Base-by-base conservation (phyloP, 2,329 filamentous ascomycete species). In the Botryotinia narcissicola region DNA sequence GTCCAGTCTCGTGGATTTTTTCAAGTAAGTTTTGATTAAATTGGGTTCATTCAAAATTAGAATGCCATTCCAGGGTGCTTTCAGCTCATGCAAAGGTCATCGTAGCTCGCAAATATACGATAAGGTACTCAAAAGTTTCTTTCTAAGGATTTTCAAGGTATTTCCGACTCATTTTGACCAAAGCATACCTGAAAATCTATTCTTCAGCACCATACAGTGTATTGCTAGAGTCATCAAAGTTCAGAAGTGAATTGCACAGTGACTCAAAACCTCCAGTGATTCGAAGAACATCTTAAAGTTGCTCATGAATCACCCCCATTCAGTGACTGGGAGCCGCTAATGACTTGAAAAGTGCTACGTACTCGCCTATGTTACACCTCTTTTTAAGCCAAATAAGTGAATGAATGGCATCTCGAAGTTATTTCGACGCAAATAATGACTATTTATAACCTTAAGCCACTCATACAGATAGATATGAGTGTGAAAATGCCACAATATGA, bases 211-310 rank as follows among this genome's bases (percentile, higher is more conserved):
- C 14, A 54, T 67, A 35, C 2, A 12, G 9, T 54, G 2, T 40
- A 42, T 14, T 54, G 2, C 0, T 2, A 29, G 25, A 1, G 35
- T 8, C 3, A 22, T 29, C 16, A 5, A 42, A n/a, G 4, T 1
- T 54, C 9, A 5, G 35, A 25, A 54, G 29, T 10, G 20, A 4
- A 9, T 14, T 0, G 1, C 25, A 57, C 1, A 22, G 35, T 57
- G 35, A 57, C 18, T 42, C 0, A 16, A 68, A 42, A 1, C 1
- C 4, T 25, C 25, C 14, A 42, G 42, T 57, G 35, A 42, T 10
- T 42, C 16, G 22, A 29, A 57, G 29, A 57, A 25, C 29, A 3
- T 10, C 54, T 3, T 2, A 5, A 22, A 22, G 2, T 4, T 2
- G 8, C 35, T 10, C 5, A 3, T 29, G 2, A 18, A 54, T 54